Base-by-base conservation (phyloP, 2,329 filamentous ascomycete genomes). In the Podosphaera xanthii region DNA sequence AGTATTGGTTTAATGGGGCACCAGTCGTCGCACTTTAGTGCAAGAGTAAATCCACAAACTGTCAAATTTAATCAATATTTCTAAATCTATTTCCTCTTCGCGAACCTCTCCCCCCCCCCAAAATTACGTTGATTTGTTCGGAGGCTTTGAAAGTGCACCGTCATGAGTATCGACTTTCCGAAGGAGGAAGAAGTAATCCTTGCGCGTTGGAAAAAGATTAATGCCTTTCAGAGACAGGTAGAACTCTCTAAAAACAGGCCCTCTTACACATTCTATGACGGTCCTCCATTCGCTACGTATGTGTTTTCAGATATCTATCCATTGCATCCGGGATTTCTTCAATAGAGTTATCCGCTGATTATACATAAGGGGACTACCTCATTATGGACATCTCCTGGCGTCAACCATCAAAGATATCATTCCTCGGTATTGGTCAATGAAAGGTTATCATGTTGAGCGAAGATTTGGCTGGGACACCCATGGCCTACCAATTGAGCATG, bases 351-450 rank as follows among this genome's bases (percentile, higher is more conserved):
- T 7, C 2, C 46, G 50, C 58, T 64, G 50, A 64, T 53, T 22
- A 30, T 34, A 5, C 31, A 6, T 30, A 40, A 66, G 63, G 64
- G 84, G 79, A 60, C 70, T 81, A 22, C 79, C 79, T 62, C 81
- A 84, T 65, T 84, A 83, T 59, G 77, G 77, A 49, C 82, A 85
- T 70, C 83, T 85, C 67, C 80, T 83, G 60, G 86, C 91, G 44
- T 94, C 88, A 30, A 96, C 90, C 57, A 95, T 96, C 74, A 96
- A 97, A 72, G 91, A 96, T 71, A 92, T 95, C 61, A 94, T 97
- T 64, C 89, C 91, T 7, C 78, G 91, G 65, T 97, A 96, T 72
- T 96, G 90, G 88, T 89, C 89, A 58, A 95, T 95, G 90, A 94
- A 94, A 70, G 91, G 91, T 14, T 87, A 83, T 69, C 86, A 94